Evolutionary conservation across 2,329 filamentous ascomycete genomes (phyloP).

Genomic region (Davidsoniella eucalypti): DNA sequence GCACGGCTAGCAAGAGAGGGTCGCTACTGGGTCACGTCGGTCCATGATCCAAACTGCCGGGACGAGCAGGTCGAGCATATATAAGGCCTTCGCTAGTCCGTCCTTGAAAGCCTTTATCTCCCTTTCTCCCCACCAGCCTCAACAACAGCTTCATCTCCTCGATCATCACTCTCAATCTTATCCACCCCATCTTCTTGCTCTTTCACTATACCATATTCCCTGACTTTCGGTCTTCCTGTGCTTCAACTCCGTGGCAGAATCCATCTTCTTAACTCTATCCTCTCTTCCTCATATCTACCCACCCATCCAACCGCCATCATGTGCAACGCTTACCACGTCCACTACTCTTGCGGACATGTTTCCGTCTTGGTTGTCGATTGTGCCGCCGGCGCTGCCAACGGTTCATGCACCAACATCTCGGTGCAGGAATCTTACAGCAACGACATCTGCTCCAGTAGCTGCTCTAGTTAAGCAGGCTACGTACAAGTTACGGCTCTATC

Average conservation of each 20-base stretch:
- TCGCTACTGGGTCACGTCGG: neutral
- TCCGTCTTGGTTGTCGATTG: slow-evolving; percentile 1
- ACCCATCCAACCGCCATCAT: neutral
- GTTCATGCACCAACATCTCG: neutral
- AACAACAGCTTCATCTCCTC: neutral
- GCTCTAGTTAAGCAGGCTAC: neutral
- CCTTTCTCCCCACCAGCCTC: slow-evolving; percentile 1
- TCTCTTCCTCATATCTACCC: too few relatives aligned
- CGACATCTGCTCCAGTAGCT: neutral
- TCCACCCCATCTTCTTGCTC: neutral
- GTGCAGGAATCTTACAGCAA: neutral
- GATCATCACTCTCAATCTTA: neutral
- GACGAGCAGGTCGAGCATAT: slow-evolving; percentile 6
- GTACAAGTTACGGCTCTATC: too few relatives aligned
- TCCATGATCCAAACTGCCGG: slow-evolving; percentile 8
- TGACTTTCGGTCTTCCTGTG: neutral
- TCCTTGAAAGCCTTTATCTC: neutral
- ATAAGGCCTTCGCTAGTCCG: slow-evolving; percentile 6
- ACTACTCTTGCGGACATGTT: slow-evolving; percentile 6
- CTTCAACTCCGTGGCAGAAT: too few relatives aligned
- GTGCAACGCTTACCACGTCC: slow-evolving; percentile 6
- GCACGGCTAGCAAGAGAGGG: too few relatives aligned
- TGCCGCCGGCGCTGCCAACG: neutral
- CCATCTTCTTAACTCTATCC: neutral
- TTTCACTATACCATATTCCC: too few relatives aligned